Evolutionary conservation across 1,284 basidiomycete genomes (phyloP).

Genomic region (Ustilago esculenta): DNA sequence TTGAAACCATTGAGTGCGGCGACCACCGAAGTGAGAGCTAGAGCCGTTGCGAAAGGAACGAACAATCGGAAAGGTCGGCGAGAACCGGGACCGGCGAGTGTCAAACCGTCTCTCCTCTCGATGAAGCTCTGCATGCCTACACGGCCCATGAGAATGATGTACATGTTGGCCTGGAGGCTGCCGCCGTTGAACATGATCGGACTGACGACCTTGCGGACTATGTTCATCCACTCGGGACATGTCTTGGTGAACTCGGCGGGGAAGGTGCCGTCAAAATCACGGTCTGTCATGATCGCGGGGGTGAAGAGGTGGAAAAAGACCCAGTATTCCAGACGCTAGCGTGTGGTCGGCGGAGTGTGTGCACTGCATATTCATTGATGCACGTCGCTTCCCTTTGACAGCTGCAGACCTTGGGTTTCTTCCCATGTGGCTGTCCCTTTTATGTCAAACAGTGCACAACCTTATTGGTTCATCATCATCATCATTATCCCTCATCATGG

Average conservation of each 20-base stretch:
- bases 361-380: too few species aligned
- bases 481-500: too few species aligned
- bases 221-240: slow-evolving; percentile 46
- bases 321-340: too few species aligned
- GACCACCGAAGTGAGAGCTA: slow-evolving; percentile 48
- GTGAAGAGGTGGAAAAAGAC: slow-evolving; percentile 56
- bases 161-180: slow-evolving; percentile 51
- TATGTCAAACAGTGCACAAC: background rate
- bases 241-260: slow-evolving; percentile 49
- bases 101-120: slow-evolving; percentile 44
- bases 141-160: slow-evolving; percentile 53
- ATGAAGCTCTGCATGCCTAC: slow-evolving; percentile 49
- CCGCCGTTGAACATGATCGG: slow-evolving; percentile 56
- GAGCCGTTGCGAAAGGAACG: slow-evolving; percentile 41
- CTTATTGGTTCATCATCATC: background rate
- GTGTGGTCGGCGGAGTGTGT: too few species aligned
- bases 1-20: slow-evolving; percentile 42
- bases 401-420: too few species aligned
- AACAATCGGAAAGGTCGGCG: slow-evolving; percentile 55
- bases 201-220: slow-evolving; percentile 48
- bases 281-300: slow-evolving; percentile 48
- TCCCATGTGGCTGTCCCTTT: too few species aligned
- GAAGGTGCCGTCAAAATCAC: slow-evolving; percentile 39
- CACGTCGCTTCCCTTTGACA: too few species aligned
- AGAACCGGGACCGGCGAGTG: slow-evolving; percentile 50